These are phyloP conservation scores for Fusarium caatingaense DNA, from an alignment of 2,329 filamentous ascomycete species.

Conservation along the genomic window DNA sequence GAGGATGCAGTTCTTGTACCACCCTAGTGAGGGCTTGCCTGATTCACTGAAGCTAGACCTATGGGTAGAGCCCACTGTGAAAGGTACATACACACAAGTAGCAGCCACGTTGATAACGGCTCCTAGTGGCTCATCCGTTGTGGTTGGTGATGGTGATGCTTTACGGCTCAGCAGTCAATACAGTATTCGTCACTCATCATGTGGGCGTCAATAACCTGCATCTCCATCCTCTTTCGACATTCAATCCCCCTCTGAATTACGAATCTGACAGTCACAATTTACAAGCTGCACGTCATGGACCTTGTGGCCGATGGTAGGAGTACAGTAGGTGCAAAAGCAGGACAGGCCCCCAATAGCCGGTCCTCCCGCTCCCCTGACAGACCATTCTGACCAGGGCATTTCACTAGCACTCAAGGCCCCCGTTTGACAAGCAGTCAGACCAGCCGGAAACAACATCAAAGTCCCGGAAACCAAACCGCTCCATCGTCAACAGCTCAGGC, in stretches of 20 bases:
- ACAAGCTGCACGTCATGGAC: constrained; percentile 31
- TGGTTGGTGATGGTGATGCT: background rate
- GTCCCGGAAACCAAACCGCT: constrained; percentile 36
- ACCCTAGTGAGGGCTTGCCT: constrained; percentile 24
- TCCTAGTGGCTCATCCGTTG: constrained; percentile 23
- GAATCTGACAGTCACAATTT: constrained; percentile 8
- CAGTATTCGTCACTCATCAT: constrained; percentile 9
- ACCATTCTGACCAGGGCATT: constrained; percentile 20
- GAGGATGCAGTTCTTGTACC: constrained; percentile 23
- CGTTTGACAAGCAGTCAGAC: constrained; percentile 24
- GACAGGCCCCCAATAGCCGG: constrained; percentile 26
- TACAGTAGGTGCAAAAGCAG: background rate
- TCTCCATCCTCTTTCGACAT: background rate
- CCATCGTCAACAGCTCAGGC: constrained; percentile 9
- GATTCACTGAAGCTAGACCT: constrained; percentile 7
- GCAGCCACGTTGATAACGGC: constrained; percentile 38
- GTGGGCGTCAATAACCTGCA: constrained; percentile 10
- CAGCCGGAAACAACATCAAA: constrained; percentile 37
- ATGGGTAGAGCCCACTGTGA: background rate
- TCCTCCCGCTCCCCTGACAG: constrained; percentile 25
- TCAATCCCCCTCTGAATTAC: background rate
- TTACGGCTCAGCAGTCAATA: constrained; percentile 16
- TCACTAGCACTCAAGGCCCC: constrained; percentile 29
- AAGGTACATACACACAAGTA: background rate
- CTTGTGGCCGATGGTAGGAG: constrained; percentile 12